These are phyloP conservation scores for Epichloe aotearoae DNA, from an alignment of 2,329 filamentous ascomycete genomes.

Conservation along the genomic window DNA sequence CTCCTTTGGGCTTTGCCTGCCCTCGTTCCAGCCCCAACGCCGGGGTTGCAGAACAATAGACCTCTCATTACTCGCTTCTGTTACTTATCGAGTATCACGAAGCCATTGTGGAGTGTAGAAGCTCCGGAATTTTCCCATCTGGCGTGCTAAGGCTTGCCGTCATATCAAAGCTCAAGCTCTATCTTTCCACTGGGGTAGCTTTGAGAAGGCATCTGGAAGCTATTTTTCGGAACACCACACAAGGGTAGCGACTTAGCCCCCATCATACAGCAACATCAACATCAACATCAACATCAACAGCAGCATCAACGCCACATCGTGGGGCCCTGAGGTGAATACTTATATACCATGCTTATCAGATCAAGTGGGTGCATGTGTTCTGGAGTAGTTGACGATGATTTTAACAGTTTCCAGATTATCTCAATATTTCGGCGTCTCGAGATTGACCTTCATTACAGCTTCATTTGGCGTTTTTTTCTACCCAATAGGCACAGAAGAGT, in stretches of 20 bases:
- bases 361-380: background rate
- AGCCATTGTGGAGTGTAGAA: constrained; percentile 10
- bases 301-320: background rate
- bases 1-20: background rate
- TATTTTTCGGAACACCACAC: background rate
- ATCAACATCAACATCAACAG: background rate
- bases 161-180: background rate
- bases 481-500: background rate
- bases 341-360: background rate
- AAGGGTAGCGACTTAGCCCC: background rate
- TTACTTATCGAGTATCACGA: constrained; percentile 11
- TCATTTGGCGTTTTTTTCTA: background rate
- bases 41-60: constrained; percentile 34
- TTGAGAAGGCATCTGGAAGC: background rate
- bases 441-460: constrained; percentile 10
- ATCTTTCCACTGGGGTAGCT: background rate
- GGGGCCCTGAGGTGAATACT: background rate
- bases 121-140: constrained; percentile 4
- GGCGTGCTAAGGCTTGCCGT: background rate
- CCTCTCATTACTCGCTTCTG: constrained; percentile 12
- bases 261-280: background rate
- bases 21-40: constrained; percentile 29
- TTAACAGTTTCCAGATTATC: background rate
- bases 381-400: background rate
- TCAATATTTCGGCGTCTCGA: background rate